Percentiles rank a stretch among this genome's conserved stretches.
These are phyloP conservation scores for Elsinoe perseae DNA, from an alignment of 2,329 filamentous ascomycete genomes.

Conservation along the genomic window DNA sequence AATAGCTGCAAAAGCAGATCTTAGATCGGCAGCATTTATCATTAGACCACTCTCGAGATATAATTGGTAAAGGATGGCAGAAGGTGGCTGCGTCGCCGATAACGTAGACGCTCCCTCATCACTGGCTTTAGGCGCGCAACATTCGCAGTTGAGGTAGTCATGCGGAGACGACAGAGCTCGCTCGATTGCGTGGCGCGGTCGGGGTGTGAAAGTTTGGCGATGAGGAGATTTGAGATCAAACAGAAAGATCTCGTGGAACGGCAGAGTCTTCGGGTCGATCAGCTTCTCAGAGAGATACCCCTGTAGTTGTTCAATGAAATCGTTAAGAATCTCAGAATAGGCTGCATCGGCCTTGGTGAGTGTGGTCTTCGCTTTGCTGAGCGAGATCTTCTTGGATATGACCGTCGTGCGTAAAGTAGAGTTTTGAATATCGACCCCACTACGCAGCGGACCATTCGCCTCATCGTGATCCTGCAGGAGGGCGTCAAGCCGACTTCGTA, in stretches of 20 bases:
- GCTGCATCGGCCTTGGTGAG: constrained; percentile 63
- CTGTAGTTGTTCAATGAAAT: constrained; percentile 45
- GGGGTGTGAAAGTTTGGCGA: constrained; percentile 66
- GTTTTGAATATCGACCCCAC: constrained; percentile 64
- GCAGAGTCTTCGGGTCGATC: constrained; percentile 44
- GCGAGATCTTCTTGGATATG: constrained; percentile 71
- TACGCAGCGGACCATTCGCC: constrained; percentile 48
- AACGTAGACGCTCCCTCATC: constrained; percentile 40
- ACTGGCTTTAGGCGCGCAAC: constrained; percentile 44
- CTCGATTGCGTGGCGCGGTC: constrained; percentile 62
- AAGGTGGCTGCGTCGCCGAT: constrained; percentile 57
- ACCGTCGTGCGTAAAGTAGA: constrained; percentile 68
- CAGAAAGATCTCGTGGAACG: constrained; percentile 65
- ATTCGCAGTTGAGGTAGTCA: constrained; percentile 68
- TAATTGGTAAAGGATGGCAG: constrained; percentile 67
- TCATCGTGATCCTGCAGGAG: constrained; percentile 21
- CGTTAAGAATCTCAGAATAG: constrained; percentile 59
- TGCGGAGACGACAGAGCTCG: constrained; percentile 64
- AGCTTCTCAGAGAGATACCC: constrained; percentile 41
- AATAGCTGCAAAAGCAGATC: constrained; percentile 65
- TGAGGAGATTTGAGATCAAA: constrained; percentile 65
- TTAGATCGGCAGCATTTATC: constrained; percentile 72
- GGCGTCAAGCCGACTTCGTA: constrained; percentile 21
- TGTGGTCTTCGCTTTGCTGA: constrained; percentile 65
- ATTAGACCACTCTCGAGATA: constrained; percentile 69